phyloP scores from a whole-genome alignment of 1,139 yeast species.

The Taphrina deformans region DNA sequence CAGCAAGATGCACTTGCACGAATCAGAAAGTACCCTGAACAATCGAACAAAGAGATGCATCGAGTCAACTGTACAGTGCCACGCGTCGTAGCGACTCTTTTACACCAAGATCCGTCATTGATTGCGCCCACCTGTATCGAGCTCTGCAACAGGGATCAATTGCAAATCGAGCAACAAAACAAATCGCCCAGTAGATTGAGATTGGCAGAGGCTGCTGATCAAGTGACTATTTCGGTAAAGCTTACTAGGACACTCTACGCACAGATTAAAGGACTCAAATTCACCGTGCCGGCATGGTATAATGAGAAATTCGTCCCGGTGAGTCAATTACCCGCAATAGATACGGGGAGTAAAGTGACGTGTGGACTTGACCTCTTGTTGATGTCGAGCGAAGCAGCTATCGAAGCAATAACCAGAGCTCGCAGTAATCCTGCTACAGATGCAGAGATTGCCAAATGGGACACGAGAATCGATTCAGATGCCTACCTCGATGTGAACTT shows the following conservation, averaged over 20 bases:
- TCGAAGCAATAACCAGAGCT: background rate
- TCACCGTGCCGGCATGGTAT: constrained; percentile 37
- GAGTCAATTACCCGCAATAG: constrained; percentile 17
- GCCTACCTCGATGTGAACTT: constrained; percentile 41
- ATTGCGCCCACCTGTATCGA: constrained; percentile 40
- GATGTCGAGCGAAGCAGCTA: background rate
- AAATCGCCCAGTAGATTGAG: constrained; percentile 34
- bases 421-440: constrained; percentile 37
- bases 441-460: constrained; percentile 41
- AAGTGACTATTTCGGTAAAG: constrained; percentile 40
- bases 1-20: constrained; percentile 36
- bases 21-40: constrained; percentile 37
- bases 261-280: constrained; percentile 38
- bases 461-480: constrained; percentile 40
- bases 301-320: background rate
- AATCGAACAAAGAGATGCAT: constrained; percentile 37
- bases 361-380: constrained; percentile 42
- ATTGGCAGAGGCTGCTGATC: constrained; percentile 38
- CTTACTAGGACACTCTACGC: constrained; percentile 42
- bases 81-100: constrained; percentile 37
- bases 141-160: constrained; percentile 39
- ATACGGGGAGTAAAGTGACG: constrained; percentile 42
- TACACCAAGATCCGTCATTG: constrained; percentile 35
- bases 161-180: background rate
- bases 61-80: constrained; percentile 38